phyloP scores from a whole-genome alignment of 257 asterid genomes.

The Verbascum thapsus region DNA sequence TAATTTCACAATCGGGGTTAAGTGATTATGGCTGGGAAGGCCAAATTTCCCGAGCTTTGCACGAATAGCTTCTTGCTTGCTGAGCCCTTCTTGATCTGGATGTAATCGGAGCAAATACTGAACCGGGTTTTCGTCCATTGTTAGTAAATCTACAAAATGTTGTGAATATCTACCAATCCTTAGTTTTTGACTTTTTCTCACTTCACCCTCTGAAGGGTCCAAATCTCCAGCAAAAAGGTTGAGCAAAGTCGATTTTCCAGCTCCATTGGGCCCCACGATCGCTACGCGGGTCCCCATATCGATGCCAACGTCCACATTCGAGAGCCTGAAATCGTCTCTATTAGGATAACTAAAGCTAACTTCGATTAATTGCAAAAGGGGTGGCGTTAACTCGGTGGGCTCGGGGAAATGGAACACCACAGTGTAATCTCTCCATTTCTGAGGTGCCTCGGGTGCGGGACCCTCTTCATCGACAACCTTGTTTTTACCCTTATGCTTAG shows the following conservation, averaged over 20 bases:
- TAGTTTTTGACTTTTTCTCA: slow-evolving; percentile 61
- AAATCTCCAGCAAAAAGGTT: slow-evolving; percentile 73
- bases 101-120: slow-evolving; percentile 72
- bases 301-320: too few relatives aligned
- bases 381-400: slow-evolving; percentile 73
- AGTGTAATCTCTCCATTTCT: slow-evolving; percentile 67
- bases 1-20: slow-evolving; percentile 63
- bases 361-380: slow-evolving; percentile 64
- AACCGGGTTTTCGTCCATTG: slow-evolving; percentile 69
- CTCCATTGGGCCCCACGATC: slow-evolving; percentile 74
- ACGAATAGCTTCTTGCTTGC: slow-evolving; percentile 72
- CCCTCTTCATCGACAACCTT: slow-evolving; percentile 71
- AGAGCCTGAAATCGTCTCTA: slow-evolving; percentile 60
- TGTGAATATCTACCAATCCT: slow-evolving; percentile 75
- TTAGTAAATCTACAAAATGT: slow-evolving; percentile 68
- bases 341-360: slow-evolving; percentile 67
- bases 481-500: slow-evolving; percentile 56
- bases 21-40: slow-evolving; percentile 76
- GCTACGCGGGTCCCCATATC: slow-evolving; percentile 85
- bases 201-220: slow-evolving; percentile 62
- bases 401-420: slow-evolving; percentile 78
- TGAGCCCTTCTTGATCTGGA: slow-evolving; percentile 70
- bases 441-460: slow-evolving; percentile 53
- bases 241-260: slow-evolving; percentile 71
- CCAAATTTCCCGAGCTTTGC: too few relatives aligned